phyloP scores from a whole-genome alignment of 2,329 filamentous ascomycete genomes.

The Ophiostoma sp. region DNA sequence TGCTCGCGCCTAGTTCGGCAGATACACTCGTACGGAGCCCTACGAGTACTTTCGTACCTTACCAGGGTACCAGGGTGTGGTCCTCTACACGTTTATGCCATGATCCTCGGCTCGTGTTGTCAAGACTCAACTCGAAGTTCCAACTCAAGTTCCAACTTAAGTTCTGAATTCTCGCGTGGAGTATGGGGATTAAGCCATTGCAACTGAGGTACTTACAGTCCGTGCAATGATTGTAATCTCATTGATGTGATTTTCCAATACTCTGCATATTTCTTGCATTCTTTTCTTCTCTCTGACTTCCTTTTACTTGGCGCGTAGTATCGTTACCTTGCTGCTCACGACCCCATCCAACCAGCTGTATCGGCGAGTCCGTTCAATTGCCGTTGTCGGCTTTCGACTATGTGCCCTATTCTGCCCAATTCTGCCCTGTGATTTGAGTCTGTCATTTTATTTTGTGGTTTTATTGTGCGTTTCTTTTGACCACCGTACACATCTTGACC shows the following conservation, averaged over 20 bases:
- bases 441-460: background rate
- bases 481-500: background rate
- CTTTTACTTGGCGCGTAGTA: background rate
- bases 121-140: background rate
- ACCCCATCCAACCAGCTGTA: background rate
- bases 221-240: no score
- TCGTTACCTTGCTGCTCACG: background rate
- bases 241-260: background rate
- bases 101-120: background rate
- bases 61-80: background rate
- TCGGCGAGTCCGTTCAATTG: slow-evolving; percentile 12
- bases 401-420: background rate
- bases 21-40: background rate
- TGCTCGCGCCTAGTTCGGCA: background rate
- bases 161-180: background rate
- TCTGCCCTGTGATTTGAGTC: background rate
- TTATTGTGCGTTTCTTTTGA: background rate
- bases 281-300: background rate
- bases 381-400: background rate
- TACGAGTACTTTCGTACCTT: background rate
- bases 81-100: background rate
- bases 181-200: background rate
- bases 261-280: background rate
- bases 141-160: background rate
- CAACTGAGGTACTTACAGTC: background rate